phyloP scores from a whole-genome alignment of 331 rosid species.

The Phaseolus coccineus region DNA sequence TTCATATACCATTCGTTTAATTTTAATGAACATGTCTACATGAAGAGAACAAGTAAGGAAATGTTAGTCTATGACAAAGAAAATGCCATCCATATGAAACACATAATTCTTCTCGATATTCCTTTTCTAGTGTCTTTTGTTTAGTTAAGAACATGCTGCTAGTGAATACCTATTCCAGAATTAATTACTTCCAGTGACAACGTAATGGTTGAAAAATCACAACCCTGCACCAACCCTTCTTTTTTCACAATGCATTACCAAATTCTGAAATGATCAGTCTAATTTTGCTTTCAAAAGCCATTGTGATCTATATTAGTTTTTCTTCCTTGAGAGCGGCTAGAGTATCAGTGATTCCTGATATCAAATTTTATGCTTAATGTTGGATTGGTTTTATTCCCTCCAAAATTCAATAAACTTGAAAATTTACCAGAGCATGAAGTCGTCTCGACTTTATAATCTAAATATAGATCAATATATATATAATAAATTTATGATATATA shows the following conservation, averaged over 20 bases:
- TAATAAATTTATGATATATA: too few species aligned
- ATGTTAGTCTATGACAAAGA: conserved; percentile 13
- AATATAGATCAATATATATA: too few species aligned
- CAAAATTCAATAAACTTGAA: too few species aligned
- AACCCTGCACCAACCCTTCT: not conserved
- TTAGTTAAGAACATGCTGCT: conserved; percentile 37
- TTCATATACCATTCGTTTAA: conserved; percentile 24
- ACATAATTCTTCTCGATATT: conserved; percentile 37
- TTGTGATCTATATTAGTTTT: too few species aligned
- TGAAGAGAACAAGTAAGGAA: not conserved
- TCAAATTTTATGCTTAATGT: too few species aligned
- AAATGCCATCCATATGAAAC: conserved; percentile 28
- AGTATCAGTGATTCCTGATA: too few species aligned
- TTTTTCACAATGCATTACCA: not conserved
- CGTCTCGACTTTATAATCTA: too few species aligned
- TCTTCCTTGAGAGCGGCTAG: too few species aligned
- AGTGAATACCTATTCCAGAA: conserved; percentile 33
- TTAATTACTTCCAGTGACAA: not conserved
- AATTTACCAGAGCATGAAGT: too few species aligned
- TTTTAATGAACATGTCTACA: not conserved
- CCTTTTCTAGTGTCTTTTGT: conserved; percentile 32
- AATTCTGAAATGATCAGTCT: conserved; percentile 25
- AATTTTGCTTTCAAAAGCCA: not conserved
- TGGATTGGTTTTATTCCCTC: too few species aligned
- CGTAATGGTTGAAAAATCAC: not conserved